phyloP scores from a whole-genome alignment of 352 stramenopile species.

The Albugo laibachii region DNA sequence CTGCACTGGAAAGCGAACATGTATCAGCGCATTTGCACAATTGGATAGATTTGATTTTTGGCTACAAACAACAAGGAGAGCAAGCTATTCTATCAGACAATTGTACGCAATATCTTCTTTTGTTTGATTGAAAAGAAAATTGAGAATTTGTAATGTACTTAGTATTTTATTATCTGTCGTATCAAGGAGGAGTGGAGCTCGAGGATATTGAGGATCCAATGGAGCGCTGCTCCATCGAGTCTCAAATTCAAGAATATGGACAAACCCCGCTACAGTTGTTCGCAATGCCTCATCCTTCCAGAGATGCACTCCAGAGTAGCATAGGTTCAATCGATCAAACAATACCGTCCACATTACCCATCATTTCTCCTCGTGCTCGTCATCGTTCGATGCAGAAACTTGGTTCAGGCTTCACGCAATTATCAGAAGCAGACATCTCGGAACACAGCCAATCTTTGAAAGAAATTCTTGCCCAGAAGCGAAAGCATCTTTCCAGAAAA shows the following conservation, averaged over 20 bases:
- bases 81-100: constrained; percentile 89
- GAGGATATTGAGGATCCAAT: constrained; percentile 48
- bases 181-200: constrained; percentile 94
- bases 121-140: not conserved
- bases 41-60: constrained; percentile 99
- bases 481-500: constrained; percentile 2
- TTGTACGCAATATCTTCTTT: constrained; percentile 1
- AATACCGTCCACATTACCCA: not conserved
- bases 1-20: constrained; percentile 89
- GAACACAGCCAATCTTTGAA: not conserved
- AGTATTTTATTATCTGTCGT: constrained; percentile 96
- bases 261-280: constrained; percentile 93
- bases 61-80: constrained; percentile 87
- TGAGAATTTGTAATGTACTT: too few species aligned
- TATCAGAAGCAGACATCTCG: not conserved
- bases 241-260: constrained; percentile 97
- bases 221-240: constrained; percentile 67
- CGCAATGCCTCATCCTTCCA: constrained; percentile 32
- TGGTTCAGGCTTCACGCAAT: not conserved
- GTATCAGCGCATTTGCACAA: constrained; percentile 91
- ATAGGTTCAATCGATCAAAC: not conserved
- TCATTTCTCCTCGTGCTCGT: too few species aligned
- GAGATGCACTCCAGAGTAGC: not conserved
- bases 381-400: not conserved
- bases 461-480: not conserved